These are phyloP conservation scores for Oryza officinalis DNA, from an alignment of 176 grass and related monocot genomes.

Conservation along the genomic window DNA sequence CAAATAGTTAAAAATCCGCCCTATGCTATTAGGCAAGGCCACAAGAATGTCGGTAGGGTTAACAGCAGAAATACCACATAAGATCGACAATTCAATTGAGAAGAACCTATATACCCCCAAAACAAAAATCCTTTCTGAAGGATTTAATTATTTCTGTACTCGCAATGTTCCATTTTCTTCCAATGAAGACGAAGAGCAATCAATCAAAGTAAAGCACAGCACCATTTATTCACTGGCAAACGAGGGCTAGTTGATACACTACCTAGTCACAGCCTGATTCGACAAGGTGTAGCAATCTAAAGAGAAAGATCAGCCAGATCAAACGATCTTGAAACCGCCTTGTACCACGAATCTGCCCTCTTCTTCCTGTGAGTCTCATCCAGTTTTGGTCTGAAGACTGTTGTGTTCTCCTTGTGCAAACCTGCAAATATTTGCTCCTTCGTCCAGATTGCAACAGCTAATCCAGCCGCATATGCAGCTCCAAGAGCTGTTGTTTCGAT, in stretches of 20 bases:
- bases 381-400: slow-evolving; percentile 45
- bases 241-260: background rate
- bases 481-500: slow-evolving; percentile 86
- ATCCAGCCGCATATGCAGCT: slow-evolving; percentile 81
- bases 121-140: background rate
- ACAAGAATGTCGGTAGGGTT: no score
- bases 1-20: no score
- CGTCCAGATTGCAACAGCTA: slow-evolving; percentile 65
- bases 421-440: slow-evolving; percentile 55
- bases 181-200: background rate
- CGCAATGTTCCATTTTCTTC: slow-evolving; percentile 1
- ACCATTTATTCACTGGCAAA: background rate
- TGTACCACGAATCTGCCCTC: slow-evolving; percentile 66
- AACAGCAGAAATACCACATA: no score
- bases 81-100: background rate
- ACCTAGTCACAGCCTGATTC: background rate
- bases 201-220: background rate
- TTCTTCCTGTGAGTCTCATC: slow-evolving; percentile 52
- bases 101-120: background rate
- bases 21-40: no score
- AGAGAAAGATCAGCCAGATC: slow-evolving; percentile 71
- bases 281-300: no score
- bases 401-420: slow-evolving; percentile 62
- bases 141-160: background rate
- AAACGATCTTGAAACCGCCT: slow-evolving; percentile 70